Evolutionary conservation across 495 filamentous ascomycete genomes (phyloP), one percentile per base, ranked within the genome.

Genomic region (Letharia lupina): DNA sequence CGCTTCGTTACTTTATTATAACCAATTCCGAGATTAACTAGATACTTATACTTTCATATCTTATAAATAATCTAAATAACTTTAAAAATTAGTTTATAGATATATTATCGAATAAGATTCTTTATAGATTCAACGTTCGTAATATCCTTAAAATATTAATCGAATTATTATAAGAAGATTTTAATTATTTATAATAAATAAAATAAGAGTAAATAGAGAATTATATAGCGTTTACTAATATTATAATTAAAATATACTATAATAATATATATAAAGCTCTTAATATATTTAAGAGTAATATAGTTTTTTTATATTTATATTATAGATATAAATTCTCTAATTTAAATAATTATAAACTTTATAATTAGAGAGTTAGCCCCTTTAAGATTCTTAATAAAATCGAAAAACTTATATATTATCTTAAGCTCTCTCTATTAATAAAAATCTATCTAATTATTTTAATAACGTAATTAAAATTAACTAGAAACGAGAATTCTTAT

Each of bases 341-440:
- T 0, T 0, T 50, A n/a, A 20, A 1, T 35, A 50, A 63, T 16
- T 40, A 47, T 54, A 63, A 63, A 20, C 41, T 35, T 39, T 20
- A 60, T 23, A 48, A 66, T 13, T 54, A 66, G 16, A 12, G 45
- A 12, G 13, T 42, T 16, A 47, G 33, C 48, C 23, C 33, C 16
- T 44, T 62, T 63, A 28, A 58, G 4, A 37, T n/a, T 12, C 11
- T 57, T 67, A 63, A 67, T 31, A 45, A 44, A n/a, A 62, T 42
- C 15, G 31, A 40, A 41, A 60, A 40, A 1, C 10, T 33, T 2
- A 15, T 11, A 44, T 61, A 61, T 13, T 42, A 28, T 8, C 33
- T 60, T 33, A 61, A 48, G 15, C 23, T 62, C 31, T 40, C 28
- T 44, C 10, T 47, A 59, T 37, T 63, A 6, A 35, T 42, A 60